Evolutionary conservation across 2,329 filamentous ascomycete species (phyloP), one percentile per base, ranked within the genome.

Genomic region (Daldinia eschscholtzii): DNA sequence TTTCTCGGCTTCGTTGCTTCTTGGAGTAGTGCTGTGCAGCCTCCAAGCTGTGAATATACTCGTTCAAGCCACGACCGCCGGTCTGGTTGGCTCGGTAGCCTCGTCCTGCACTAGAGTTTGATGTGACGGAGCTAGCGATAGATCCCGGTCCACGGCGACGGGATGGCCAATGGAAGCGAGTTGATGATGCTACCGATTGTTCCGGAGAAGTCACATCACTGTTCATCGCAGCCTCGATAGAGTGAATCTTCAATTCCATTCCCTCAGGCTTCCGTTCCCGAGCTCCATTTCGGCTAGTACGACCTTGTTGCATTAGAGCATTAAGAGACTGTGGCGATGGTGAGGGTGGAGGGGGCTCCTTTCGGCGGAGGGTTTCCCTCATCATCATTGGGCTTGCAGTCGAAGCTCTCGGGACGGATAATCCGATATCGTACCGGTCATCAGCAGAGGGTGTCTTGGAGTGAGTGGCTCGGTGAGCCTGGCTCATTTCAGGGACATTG

Each of bases 1-100:
- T 84, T 60, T 88, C 86, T 6, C 89, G 85, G 53, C 85, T 87
- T 59, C 86, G 85, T 59, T 85, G 81, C 69, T 83, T 86, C 70
- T 82, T 84, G 4, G 84, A 82, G 75, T 90, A 89, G 66, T 89
- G 87, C 64, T 89, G 89, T 9, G 93, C 92, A 57, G 93, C 88
- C 37, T 97, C 93, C 1, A 97, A 82, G 77, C 93, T 96, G 80
- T 90, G 93, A 71, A 97, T 94, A 76, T 96, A 97, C 70, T 94
- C 90, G 73, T 97, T 92, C 39, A 93, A 87, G 71, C 89, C 93
- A 69, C 89, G 87, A 44, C 85, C 86, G 73, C 88, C 90, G 10
- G 81, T 42, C 15, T 83, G 56, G 79, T 82, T 85, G 62, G 84
- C 85, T 60, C 89, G 83, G 70, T 87, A 76, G 73, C 84, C 85